A percentile compares a stretch with the other conserved stretches of the same genome.
Evolutionary conservation across 2,329 filamentous ascomycete species (phyloP).

Genomic region (Ceratocystis huliohia): DNA sequence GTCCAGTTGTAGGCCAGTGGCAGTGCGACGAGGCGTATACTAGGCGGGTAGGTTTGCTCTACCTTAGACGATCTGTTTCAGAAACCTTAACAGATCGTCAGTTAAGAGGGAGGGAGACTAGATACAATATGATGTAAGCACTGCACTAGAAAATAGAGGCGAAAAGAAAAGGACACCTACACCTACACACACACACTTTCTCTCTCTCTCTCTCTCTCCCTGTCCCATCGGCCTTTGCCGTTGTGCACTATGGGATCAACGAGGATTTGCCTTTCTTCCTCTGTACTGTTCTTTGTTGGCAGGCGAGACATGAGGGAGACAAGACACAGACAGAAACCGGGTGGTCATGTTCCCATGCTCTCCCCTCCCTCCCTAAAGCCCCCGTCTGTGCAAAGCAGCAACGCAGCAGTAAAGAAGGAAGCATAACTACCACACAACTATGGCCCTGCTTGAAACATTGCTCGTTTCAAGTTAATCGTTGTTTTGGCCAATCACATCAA

Average conservation of each 20-base stretch:
- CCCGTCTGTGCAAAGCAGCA: neutral
- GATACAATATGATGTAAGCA: neutral
- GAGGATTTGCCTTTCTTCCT: too few relatives aligned
- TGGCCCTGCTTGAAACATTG: constrained; percentile 1
- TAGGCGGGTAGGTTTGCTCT: too few relatives aligned
- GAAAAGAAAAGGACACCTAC: too few relatives aligned
- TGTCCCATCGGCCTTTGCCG: too few relatives aligned
- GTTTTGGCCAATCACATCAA: neutral
- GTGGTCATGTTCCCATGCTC: neutral
- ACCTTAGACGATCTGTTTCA: neutral
- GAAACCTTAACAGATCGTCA: neutral
- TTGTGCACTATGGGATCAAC: too few relatives aligned
- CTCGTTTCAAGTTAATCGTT: neutral
- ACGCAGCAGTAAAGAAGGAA: neutral
- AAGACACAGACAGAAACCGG: constrained; percentile 4
- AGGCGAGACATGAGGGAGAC: too few relatives aligned
- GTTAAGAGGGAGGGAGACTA: neutral
- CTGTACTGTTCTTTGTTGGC: too few relatives aligned
- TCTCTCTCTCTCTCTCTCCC: too few relatives aligned
- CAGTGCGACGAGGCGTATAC: too few relatives aligned
- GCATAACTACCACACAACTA: constrained; percentile 1
- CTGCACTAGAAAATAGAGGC: neutral
- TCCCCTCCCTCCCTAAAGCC: neutral
- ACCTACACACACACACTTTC: too few relatives aligned
- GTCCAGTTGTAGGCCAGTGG: too few relatives aligned